These are phyloP conservation scores for Geosmithia putterillii DNA, from an alignment of 2,329 filamentous ascomycete species.

Conservation along the genomic window DNA sequence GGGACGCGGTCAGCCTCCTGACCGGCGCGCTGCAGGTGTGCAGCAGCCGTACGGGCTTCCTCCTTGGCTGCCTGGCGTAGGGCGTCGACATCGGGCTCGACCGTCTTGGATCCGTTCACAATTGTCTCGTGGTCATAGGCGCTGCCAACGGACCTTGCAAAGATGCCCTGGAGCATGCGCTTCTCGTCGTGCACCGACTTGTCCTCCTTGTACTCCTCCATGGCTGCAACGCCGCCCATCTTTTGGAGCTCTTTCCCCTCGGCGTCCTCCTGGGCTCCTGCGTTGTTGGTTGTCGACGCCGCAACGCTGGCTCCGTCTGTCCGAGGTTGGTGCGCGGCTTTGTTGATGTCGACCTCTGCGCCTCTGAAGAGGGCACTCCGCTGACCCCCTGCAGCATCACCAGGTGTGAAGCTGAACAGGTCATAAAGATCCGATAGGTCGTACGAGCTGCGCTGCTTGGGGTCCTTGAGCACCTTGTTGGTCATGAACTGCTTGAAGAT, in stretches of 20 bases:
- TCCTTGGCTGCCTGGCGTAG: constrained; percentile 72
- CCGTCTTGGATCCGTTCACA: constrained; percentile 60
- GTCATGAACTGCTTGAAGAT: constrained; percentile 98
- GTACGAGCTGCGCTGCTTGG: constrained; percentile 85
- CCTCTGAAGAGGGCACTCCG: constrained; percentile 79
- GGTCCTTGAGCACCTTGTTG: constrained; percentile 90
- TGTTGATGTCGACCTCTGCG: constrained; percentile 50
- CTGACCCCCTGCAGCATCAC: constrained; percentile 49
- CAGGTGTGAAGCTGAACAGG: constrained; percentile 59
- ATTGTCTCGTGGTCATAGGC: constrained; percentile 90
- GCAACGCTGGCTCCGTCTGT: too few relatives aligned
- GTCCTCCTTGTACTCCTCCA: constrained; percentile 51
- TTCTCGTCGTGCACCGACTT: constrained; percentile 47
- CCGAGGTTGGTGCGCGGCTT: background rate
- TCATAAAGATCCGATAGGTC: constrained; percentile 85
- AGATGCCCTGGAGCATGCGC: constrained; percentile 79
- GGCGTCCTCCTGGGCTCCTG: constrained; percentile 9
- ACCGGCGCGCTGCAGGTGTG: constrained; percentile 59
- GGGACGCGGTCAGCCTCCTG: constrained; percentile 62
- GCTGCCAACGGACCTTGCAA: constrained; percentile 79
- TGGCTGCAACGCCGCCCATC: constrained; percentile 47
- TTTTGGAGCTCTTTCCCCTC: constrained; percentile 33
- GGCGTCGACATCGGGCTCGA: constrained; percentile 64
- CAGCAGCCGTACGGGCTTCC: constrained; percentile 66
- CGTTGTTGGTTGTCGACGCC: too few relatives aligned